These are phyloP conservation scores for Tylopilus vinaceipallidus DNA, from an alignment of 768 basidiomycete species.

Conservation along the genomic window DNA sequence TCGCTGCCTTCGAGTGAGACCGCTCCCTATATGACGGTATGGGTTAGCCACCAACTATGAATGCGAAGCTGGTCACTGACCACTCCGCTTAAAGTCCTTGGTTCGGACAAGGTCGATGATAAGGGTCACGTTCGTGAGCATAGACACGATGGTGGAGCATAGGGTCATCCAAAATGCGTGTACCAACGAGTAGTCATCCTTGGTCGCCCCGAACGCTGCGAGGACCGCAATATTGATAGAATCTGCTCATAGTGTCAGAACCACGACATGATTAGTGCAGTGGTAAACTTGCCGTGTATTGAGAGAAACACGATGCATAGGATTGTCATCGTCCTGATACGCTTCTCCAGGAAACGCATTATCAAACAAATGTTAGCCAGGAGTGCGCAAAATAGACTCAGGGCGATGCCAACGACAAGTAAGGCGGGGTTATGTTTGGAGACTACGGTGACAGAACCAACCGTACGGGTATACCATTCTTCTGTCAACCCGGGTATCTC, in stretches of 20 bases:
- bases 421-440: constrained; percentile 51
- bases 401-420: constrained; percentile 55
- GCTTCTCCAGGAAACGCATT: constrained; percentile 68
- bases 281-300: constrained; percentile 55
- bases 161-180: constrained; percentile 77
- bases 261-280: neutral
- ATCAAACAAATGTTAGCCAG: constrained; percentile 69
- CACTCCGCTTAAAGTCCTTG: constrained; percentile 60
- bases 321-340: constrained; percentile 60
- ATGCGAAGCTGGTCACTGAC: constrained; percentile 34
- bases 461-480: constrained; percentile 67
- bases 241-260: constrained; percentile 41
- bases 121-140: constrained; percentile 65
- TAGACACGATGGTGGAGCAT: constrained; percentile 67
- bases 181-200: constrained; percentile 69
- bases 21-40: constrained; percentile 53
- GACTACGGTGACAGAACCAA: constrained; percentile 39
- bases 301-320: constrained; percentile 62
- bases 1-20: constrained; percentile 77
- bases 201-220: constrained; percentile 56
- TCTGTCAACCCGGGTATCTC: constrained; percentile 80
- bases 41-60: neutral
- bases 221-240: constrained; percentile 63
- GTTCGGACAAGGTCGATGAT: constrained; percentile 59
- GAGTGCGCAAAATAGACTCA: constrained; percentile 68